Base-by-base conservation (phyloP, 371 early-diverging fungal species). In the Mucor saturninus region DNA sequence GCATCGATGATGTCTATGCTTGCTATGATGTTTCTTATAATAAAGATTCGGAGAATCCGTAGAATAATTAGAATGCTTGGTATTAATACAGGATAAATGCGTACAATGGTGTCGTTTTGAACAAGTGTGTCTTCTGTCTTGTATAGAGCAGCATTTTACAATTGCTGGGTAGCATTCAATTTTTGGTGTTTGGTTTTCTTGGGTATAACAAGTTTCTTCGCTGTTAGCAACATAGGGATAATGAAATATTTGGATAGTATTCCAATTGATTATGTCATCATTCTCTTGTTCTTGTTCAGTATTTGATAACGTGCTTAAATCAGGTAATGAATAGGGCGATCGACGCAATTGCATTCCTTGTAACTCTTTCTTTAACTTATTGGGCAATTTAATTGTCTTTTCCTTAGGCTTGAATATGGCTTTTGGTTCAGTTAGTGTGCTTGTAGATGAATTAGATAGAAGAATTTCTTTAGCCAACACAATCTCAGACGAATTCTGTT, bases 281-380 rank as follows among this genome's bases (percentile, higher is more conserved):
- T 35, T 6, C 29, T 35, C 54, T 13, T 55, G 49, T 8, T 28
- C 46, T 30, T 30, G 14, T 50, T 53, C 56, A 28, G 42, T 45
- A n/a, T 51, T 32, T 5, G 54, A 45, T 8, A 62, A 52, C 26
- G 35, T 2, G 14, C 53, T 50, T 3, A 71, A 31, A 52, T 66
- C 60, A 51, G 71, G 71, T 8, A 71, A 60, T 52, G 71, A 71
- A 52, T 71, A 71, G 1, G 32, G 35, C 3, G 71, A 56, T 56
- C 60, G 53, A 11, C 57, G 31, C 30, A 71, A 4, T 13, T 66
- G 71, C 56, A 71, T 63, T 21, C 38, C 28, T 51, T 54, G 45
- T 32, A 71, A 21, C 30, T 71, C 71, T 59, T 54, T 40, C 28
- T 63, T 65, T 14, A 71, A 10, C 42, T 56, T 71, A 3, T 28